Evolutionary conservation across 2,329 filamentous ascomycete genomes (phyloP).

Genomic region (Penicillium sp.): DNA sequence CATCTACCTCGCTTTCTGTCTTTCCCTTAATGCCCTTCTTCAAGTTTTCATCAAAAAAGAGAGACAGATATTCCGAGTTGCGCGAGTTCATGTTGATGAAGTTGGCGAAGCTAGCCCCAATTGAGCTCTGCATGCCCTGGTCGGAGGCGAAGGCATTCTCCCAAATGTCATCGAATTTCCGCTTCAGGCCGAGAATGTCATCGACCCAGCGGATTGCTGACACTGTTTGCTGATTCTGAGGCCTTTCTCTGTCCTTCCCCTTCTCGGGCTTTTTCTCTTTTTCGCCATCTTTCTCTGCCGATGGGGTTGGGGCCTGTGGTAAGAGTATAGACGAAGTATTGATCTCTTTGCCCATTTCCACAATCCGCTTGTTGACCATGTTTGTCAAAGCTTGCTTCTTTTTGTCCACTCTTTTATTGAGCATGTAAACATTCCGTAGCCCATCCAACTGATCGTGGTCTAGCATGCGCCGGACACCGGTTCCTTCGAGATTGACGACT

Average conservation of each 20-base stretch:
- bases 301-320: conserved; percentile 49
- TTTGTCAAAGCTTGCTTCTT: conserved; percentile 69
- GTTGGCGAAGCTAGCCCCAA: conserved; percentile 83
- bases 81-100: conserved; percentile 91
- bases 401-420: conserved; percentile 74
- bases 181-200: conserved; percentile 80
- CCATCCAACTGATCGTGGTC: conserved; percentile 82
- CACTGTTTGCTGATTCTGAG: conserved; percentile 74
- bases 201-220: conserved; percentile 95
- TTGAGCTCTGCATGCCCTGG: conserved; percentile 72
- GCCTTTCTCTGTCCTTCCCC: conserved; percentile 51
- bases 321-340: conserved; percentile 60
- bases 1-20: conserved; percentile 82
- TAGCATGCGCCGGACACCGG: conserved; percentile 84
- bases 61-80: conserved; percentile 86
- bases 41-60: conserved; percentile 95
- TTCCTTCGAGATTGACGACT: conserved; percentile 79
- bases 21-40: conserved; percentile 93
- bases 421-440: conserved; percentile 74
- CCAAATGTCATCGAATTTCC: conserved; percentile 84
- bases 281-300: conserved; percentile 49
- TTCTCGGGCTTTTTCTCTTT: conserved; percentile 52
- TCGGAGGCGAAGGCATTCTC: conserved; percentile 71
- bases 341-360: conserved; percentile 78
- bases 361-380: conserved; percentile 71